Conservation (phyloP, 306 rosid species). For the Lathyrus sativus region DNA sequence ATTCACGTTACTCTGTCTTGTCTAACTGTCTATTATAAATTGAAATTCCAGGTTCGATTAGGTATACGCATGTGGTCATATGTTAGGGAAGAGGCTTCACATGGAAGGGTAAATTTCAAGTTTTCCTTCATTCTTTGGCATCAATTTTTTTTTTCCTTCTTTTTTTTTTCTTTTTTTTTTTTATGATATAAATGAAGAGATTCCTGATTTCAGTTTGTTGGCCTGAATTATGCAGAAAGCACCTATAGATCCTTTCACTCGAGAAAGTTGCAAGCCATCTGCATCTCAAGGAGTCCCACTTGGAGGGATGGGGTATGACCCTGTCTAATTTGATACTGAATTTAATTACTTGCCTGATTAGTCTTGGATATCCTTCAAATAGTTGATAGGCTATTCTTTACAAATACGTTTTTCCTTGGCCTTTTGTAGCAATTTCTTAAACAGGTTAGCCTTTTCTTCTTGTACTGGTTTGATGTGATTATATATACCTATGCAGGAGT, state of each 20-base stretch:
- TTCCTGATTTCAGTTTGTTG: constrained; percentile 34
- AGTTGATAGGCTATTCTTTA: constrained; percentile 19
- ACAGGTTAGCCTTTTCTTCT: constrained; percentile 13
- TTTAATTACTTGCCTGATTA: constrained; percentile 32
- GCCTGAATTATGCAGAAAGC: constrained; percentile 76
- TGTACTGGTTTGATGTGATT: constrained; percentile 32
- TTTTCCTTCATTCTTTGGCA: constrained; percentile 14
- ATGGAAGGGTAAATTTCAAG: constrained; percentile 84
- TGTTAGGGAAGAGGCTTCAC: constrained; percentile 98
- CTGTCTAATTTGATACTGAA: constrained; percentile 24
- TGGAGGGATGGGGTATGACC: constrained; percentile 97
- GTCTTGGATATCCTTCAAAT: constrained; percentile 29
- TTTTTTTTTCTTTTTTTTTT: neutral
- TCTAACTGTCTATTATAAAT: constrained; percentile 31
- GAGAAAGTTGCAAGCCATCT: constrained; percentile 96
- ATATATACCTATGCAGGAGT: constrained; percentile 60
- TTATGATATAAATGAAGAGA: constrained; percentile 4
- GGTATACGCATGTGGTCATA: constrained; percentile 98
- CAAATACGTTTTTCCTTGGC: constrained; percentile 6
- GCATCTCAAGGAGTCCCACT: constrained; percentile 99
- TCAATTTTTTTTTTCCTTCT: constrained; percentile 25
- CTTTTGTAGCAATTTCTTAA: constrained; percentile 12
- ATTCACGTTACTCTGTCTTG: constrained; percentile 12
- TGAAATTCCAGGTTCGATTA: constrained; percentile 68
- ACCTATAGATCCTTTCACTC: constrained; percentile 95